Percentiles rank a stretch among this genome's conserved stretches.
These are phyloP conservation scores for Hanseniaspora mollemarum DNA, from an alignment of 805 yeast species.

Conservation along the genomic window DNA sequence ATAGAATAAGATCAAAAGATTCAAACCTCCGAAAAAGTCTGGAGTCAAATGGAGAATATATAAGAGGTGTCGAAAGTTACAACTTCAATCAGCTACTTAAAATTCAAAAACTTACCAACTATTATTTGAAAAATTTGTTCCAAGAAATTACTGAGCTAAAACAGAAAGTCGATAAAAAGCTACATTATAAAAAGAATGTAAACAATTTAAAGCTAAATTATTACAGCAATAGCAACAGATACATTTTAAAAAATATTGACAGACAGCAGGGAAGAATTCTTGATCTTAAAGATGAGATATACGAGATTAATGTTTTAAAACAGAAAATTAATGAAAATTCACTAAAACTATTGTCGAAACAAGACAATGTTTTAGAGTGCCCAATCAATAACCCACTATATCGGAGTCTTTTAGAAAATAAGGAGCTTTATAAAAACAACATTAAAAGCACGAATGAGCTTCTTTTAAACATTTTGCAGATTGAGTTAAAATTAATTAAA, in stretches of 20 bases:
- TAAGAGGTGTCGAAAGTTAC: neutral
- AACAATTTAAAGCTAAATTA: conserved; percentile 1
- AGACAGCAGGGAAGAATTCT: neutral
- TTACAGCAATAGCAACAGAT: neutral
- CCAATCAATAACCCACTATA: neutral
- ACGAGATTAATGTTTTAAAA: neutral
- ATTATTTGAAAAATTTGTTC: neutral
- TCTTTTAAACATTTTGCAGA: neutral
- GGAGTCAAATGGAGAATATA: neutral
- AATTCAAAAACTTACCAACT: neutral
- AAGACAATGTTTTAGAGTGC: neutral
- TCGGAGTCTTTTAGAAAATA: too few relatives aligned
- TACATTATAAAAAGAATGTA: neutral
- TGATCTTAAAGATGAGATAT: neutral
- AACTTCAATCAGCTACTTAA: neutral
- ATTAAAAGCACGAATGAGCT: neutral
- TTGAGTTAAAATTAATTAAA: neutral
- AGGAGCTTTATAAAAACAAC: neutral
- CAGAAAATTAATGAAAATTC: neutral
- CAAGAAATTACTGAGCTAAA: neutral
- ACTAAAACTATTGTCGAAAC: neutral
- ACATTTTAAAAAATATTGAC: neutral
- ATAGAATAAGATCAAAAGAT: neutral
- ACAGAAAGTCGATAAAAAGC: neutral
- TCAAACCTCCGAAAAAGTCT: neutral